Evolutionary conservation across 768 basidiomycete species (phyloP), one percentile per base, ranked within the genome.

Genomic region (Lentinula sp.): DNA sequence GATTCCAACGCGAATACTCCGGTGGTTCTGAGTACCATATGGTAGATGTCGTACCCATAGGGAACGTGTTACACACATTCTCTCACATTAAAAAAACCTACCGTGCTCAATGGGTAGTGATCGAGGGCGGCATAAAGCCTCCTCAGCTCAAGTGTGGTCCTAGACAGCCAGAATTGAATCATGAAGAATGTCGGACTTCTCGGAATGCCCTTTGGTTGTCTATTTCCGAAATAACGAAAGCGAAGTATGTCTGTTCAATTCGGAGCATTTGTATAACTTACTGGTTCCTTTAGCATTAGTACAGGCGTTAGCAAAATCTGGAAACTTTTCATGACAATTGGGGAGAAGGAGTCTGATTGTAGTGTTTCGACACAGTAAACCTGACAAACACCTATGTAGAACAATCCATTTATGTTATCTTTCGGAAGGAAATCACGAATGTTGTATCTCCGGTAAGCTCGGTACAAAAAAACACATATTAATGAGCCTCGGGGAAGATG

Each of bases 51-150:
- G 73, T 74, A 60, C 75, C 80, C 18, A 84, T 77, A 21, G 87
- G 87, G 10, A 81, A 88, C 62, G 84, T 95, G 40, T 61, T 86
- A 3, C 94, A 96, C 68, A 75, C 93, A 51, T 97, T 97, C 73
- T 93, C 91, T 8, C 95, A 98, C 70, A 91, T 95, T 69, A 85
- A 78, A 66, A 93, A 95, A 76, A 94, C 90, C 11, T 95, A 90
- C 69, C 81, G 85, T 61, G 79, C 84, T 16, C 84, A 87, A 64
- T 90, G 88, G 88, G 83, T 88, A 39, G 63, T 88, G 31, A 63
- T 91, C 45, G 78, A 83, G 65, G 87, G 88, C 23, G 85, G 84
- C 15, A 68, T 70, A 18, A 64, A 69, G 11, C 75, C 73, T n/a
- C 87, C 86, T 40, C 57, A 64, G 63, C 61, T 64, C 31, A 61